Evolutionary conservation across 2,329 filamentous ascomycete genomes (phyloP).

Genomic region (Teratosphaeria epicoccoides): DNA sequence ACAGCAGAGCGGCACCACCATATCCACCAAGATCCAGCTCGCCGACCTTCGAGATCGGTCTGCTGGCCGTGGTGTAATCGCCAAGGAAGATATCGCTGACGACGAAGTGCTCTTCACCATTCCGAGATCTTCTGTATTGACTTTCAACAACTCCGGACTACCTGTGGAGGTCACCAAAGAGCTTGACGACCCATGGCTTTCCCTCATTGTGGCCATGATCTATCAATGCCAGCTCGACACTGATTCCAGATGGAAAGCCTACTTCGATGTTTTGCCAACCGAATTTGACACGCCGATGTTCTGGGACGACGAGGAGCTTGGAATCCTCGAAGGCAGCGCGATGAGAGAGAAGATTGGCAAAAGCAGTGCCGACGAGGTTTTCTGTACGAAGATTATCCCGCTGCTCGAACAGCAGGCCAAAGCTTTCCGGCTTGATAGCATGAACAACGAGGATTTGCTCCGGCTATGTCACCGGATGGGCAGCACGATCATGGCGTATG

Average conservation of each 20-base stretch:
- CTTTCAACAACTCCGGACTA: conserved; percentile 60
- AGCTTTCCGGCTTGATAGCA: conserved; percentile 30
- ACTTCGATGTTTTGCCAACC: conserved; percentile 63
- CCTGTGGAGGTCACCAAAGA: conserved; percentile 24
- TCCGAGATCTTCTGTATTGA: conserved; percentile 61
- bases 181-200: conserved; percentile 38
- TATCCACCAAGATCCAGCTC: conserved; percentile 49
- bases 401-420: conserved; percentile 34
- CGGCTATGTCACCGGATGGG: conserved; percentile 66
- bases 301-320: conserved; percentile 62
- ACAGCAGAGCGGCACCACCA: conserved; percentile 38
- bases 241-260: conserved; percentile 62
- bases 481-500: conserved; percentile 84
- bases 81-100: conserved; percentile 55
- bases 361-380: conserved; percentile 57
- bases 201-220: conserved; percentile 67
- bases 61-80: conserved; percentile 58
- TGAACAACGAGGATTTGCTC: conserved; percentile 39
- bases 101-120: conserved; percentile 75
- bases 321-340: conserved; percentile 63
- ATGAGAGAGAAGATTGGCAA: conserved; percentile 69
- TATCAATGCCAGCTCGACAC: conserved; percentile 56
- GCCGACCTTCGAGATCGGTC: conserved; percentile 46
- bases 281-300: conserved; percentile 83
- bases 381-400: conserved; percentile 47